Base-by-base conservation (phyloP, 2,329 filamentous ascomycete species). In the Neonectria coccinea region DNA sequence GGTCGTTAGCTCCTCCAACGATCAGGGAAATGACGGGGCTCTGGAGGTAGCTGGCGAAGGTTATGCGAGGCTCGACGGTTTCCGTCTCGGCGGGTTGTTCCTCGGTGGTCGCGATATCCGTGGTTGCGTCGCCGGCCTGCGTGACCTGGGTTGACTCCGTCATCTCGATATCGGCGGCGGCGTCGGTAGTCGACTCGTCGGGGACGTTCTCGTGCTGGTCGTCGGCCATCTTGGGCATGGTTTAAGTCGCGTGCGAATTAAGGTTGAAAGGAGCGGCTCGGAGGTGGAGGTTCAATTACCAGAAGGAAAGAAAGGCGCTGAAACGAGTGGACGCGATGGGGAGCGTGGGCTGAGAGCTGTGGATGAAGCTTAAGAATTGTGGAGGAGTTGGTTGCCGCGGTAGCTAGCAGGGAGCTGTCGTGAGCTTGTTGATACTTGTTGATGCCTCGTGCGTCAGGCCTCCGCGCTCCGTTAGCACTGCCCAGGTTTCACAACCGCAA, bases 1-100 rank as follows among this genome's bases (percentile, higher is more conserved):
- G 84, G 5, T 88, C 87, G 60, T 84, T 88, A 60, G 84, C 89
- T 52, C 80, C 79, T 12, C 91, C 91, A 20, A 93, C 83, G n/a
- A 89, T 75, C 29, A 94, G 79, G 16, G 88, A 88, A 33, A 94
- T 87, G 11, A 93, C 83, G 0, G 92, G 91, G 67, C 90, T 93
- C 67, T 83, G 85, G 22, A 94, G 83, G 72, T 91, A 92, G 73
- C 82, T 84, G 54, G 85, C 77, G 70, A 88, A 90, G 39, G 79
- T 81, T 6, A 75, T 69, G 69, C 82, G 81, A 57, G 80, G 75
- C 18, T 72, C 66, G 3, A 73, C 73, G 2, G 75, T 71, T 14
- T 77, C 78, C 42, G 80, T 70, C 44, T 74, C 79, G 41, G 79
- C 77, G 36, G 81, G 81, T 39, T 79, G 79, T 5, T 82, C 75